Percentiles rank a stretch among this genome's conserved stretches.
Evolutionary conservation across 1,284 basidiomycete species (phyloP).

Genomic region (Kwoniella shivajii): DNA sequence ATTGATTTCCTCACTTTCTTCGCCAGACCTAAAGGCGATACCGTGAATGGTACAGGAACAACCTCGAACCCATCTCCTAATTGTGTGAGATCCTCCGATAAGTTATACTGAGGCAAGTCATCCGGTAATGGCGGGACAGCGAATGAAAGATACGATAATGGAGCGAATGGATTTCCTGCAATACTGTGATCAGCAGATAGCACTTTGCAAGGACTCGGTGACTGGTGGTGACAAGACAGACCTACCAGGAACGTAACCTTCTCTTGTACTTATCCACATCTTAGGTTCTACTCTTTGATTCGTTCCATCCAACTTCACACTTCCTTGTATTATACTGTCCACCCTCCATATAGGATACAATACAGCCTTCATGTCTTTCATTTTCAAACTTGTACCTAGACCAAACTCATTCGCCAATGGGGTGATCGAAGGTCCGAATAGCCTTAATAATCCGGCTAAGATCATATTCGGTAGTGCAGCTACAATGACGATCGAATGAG

Average conservation of each 20-base stretch:
- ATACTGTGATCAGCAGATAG: background rate
- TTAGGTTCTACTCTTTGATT: conserved; percentile 16
- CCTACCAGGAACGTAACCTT: conserved; percentile 46
- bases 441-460: conserved; percentile 33
- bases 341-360: conserved; percentile 48
- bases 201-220: too few relatives aligned
- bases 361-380: conserved; percentile 41
- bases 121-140: conserved; percentile 39
- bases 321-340: conserved; percentile 40
- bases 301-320: conserved; percentile 17
- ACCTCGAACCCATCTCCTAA: conserved; percentile 66
- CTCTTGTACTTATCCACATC: conserved; percentile 31
- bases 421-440: conserved; percentile 33
- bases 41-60: conserved; percentile 60
- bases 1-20: conserved; percentile 32
- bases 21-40: conserved; percentile 39
- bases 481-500: background rate
- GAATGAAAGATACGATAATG: conserved; percentile 50
- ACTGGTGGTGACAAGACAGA: background rate
- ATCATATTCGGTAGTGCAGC: conserved; percentile 31
- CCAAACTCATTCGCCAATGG: conserved; percentile 37
- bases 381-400: conserved; percentile 26
- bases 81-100: conserved; percentile 55
- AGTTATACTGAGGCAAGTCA: conserved; percentile 38
- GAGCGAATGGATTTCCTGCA: conserved; percentile 52